phyloP scores from a whole-genome alignment of 176 grass and related monocot genomes.

The Zoysia japonica region DNA sequence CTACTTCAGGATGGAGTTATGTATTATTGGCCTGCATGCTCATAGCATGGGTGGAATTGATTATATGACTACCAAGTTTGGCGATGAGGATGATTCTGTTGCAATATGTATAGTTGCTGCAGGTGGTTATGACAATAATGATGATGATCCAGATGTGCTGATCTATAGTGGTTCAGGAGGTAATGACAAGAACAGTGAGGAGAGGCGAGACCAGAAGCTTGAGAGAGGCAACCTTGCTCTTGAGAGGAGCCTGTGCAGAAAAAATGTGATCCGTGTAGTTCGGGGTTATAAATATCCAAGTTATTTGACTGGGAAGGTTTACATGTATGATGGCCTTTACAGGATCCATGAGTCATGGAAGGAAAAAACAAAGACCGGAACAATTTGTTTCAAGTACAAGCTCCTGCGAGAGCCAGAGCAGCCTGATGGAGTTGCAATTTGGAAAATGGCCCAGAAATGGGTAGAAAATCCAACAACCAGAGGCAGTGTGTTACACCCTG shows the following conservation, averaged over 20 bases:
- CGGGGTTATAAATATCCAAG: slow-evolving; percentile 71
- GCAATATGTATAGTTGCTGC: slow-evolving; percentile 87
- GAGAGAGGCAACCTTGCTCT: slow-evolving; percentile 91
- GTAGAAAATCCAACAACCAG: slow-evolving; percentile 64
- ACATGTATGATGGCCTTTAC: slow-evolving; percentile 95
- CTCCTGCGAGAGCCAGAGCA: slow-evolving; percentile 77
- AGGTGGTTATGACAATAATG: slow-evolving; percentile 87
- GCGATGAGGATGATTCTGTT: slow-evolving; percentile 66
- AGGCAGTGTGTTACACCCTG: slow-evolving; percentile 63
- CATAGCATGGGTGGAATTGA: slow-evolving; percentile 93
- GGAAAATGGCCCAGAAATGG: slow-evolving; percentile 87
- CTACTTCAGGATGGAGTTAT: slow-evolving; percentile 91
- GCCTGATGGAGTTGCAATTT: slow-evolving; percentile 62
- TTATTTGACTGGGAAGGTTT: slow-evolving; percentile 68
- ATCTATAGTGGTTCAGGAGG: slow-evolving; percentile 87
- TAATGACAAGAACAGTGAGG: slow-evolving; percentile 59
- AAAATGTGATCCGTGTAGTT: slow-evolving; percentile 82
- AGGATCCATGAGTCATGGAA: slow-evolving; percentile 83
- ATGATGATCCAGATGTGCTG: slow-evolving; percentile 76
- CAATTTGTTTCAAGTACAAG: slow-evolving; percentile 85
- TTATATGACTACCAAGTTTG: slow-evolving; percentile 70
- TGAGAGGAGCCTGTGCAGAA: slow-evolving; percentile 69
- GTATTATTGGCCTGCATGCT: slow-evolving; percentile 79
- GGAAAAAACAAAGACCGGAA: slow-evolving; percentile 68
- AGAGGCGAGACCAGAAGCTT: slow-evolving; percentile 78